Evolutionary conservation across 2,329 filamentous ascomycete genomes (phyloP).

Genomic region (Trichoderma asperellum): DNA sequence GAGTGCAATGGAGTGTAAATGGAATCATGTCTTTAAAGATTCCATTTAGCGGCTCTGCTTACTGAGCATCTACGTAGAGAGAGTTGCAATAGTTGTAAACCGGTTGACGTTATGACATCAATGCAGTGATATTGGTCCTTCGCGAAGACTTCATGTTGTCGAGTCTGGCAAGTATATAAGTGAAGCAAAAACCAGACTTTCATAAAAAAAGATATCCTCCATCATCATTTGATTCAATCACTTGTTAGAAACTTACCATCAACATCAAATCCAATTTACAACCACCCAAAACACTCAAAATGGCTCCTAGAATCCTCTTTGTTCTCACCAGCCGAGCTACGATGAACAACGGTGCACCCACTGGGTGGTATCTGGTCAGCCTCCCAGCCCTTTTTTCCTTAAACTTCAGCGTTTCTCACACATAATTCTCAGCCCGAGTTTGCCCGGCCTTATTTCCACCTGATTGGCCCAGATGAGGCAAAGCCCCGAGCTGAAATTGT

Average conservation of each 20-base stretch:
- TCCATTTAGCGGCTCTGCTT: background rate
- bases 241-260: background rate
- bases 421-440: constrained; percentile 56
- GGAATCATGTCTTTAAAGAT: background rate
- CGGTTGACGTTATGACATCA: background rate
- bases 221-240: background rate
- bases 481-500: constrained; percentile 56
- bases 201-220: background rate
- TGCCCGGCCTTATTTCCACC: constrained; percentile 61
- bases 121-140: background rate
- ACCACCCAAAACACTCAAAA: constrained; percentile 37
- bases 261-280: background rate
- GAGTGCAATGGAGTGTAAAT: background rate
- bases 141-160: background rate
- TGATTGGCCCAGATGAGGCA: constrained; percentile 49
- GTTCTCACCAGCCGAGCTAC: constrained; percentile 67
- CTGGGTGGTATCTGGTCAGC: constrained; percentile 71
- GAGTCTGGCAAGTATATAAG: background rate
- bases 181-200: background rate
- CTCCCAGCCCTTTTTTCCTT: background rate
- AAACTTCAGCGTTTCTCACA: background rate
- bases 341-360: constrained; percentile 53
- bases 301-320: constrained; percentile 67
- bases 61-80: background rate
- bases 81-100: background rate